Evolutionary conservation across 202 grass and related monocot species (phyloP), one percentile per base, ranked within the genome.

Genomic region (Brachypodium distachyon): DNA sequence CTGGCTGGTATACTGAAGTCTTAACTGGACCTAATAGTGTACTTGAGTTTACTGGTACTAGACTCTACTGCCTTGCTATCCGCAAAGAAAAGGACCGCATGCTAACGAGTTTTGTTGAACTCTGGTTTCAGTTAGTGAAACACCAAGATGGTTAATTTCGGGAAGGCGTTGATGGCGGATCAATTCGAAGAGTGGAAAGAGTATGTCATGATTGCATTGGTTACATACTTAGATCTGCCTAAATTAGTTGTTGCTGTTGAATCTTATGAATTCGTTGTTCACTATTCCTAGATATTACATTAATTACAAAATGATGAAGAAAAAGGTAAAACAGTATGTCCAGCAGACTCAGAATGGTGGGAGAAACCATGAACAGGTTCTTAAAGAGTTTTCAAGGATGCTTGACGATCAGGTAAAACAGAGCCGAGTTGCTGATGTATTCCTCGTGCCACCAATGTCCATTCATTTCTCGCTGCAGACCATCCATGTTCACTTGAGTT

Each of bases 281-380:
- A n/a, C 9, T 72, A 17, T 61, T 61, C 5, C 41, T 73, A 97
- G 95, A 27, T 97, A 97, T 70, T 97, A 97, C 49, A 94, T 97
- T 39, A 90, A 94, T 66, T 97, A 97, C 77, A 97, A 97, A 81
- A 90, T 94, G 86, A 97, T 94, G 95, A 97, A 94, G 94, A 97
- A 97, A 85, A 94, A 92, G 72, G 76, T 97, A 70, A 97, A 97
- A 50, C 91, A 90, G 66, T 97, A 92, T 71, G 82, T 86, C 38
- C 94, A 94, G 72, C 94, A 94, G 70, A 94, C 83, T 8, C 84
- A 87, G 73, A 73, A 31, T 60, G 73, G 72, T 46, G 89, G 82
- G 76, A 87, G 80, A 88, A 76, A 90, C 51, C 86, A 54, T 33
- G 76, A 87, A 39, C 79, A 88, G 75, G 79, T 97, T 73, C 83